Evolutionary conservation across 2,329 filamentous ascomycete species (phyloP), one percentile per base, ranked within the genome.

Genomic region (Epichloe typhina): DNA sequence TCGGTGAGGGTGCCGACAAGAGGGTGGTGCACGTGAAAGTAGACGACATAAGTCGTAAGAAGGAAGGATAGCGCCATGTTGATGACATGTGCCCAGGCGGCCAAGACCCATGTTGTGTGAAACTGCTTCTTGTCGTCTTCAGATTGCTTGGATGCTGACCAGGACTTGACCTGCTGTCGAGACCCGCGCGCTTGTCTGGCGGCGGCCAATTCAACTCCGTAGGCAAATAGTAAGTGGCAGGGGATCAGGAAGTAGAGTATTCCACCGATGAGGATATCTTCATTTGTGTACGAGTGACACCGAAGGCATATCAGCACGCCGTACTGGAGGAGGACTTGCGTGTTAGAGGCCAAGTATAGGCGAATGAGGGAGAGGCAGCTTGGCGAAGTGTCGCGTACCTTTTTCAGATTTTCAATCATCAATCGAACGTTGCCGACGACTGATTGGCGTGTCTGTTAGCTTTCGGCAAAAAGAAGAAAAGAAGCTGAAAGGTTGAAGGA

Each of bases 351-450:
- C 13, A 48, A 39, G 26, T 23, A 37, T 12, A 19, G 40, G 40
- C 9, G 19, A 37, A n/a, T 6, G 21, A 39, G 15, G n/a, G 15
- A 38, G 45, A 21, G 43, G 5, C 4, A 19, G 26, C 3, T 45
- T 11, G 31, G 5, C 31, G 31, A 44, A 23, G 33, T 3, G 31
- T 3, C 11, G 19, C 39, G 23, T 64, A 88, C 87, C 77, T 96
- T 96, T 96, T 91, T 87, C 58, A 91, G 88, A 64, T 98, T 98
- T 69, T 97, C 93, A 62, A 98, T 89, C 72, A 97, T 88, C 61
- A 98, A 75, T 56, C 93, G 83, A 48, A 98, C 69, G 64, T 98
- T 98, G 61, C 90, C 93, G 47, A 91, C 88, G 61, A 97, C 88
- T 89, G 54, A 39, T 42, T 47, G 15, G 5, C n/a, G 38, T 43